Conservation (phyloP, 495 filamentous ascomycete species). For the Pseudotulostoma volvatum region DNA sequence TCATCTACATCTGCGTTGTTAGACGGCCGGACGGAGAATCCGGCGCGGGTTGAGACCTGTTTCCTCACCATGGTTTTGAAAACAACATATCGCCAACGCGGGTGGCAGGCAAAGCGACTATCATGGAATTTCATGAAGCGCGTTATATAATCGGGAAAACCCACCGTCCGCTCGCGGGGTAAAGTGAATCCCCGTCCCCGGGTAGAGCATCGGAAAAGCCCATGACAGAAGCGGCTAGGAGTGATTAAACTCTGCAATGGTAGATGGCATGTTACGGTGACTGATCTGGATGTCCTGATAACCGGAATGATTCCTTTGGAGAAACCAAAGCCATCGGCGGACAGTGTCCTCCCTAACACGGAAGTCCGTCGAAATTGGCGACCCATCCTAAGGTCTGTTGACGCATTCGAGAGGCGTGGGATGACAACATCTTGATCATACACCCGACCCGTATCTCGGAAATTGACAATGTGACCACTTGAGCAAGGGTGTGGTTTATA, state of each 20-base stretch:
- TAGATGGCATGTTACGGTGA: not conserved
- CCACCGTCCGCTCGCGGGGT: not conserved
- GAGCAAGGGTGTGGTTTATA: too few relatives aligned
- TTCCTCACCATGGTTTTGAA: not conserved
- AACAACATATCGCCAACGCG: not conserved
- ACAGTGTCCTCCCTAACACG: not conserved
- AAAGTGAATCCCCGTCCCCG: not conserved
- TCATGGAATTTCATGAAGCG: not conserved
- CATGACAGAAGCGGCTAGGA: not conserved
- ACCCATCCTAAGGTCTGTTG: not conserved
- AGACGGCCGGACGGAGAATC: not conserved
- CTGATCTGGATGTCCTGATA: not conserved
- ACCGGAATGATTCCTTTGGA: not conserved
- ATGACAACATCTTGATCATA: not conserved
- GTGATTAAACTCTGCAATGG: not conserved
- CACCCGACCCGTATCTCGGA: not conserved
- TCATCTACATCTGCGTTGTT: not conserved
- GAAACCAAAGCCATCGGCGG: not conserved
- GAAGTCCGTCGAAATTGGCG: conserved; percentile 1
- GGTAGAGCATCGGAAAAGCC: not conserved
- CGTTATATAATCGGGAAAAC: not conserved
- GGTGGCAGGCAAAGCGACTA: not conserved
- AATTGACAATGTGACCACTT: not conserved
- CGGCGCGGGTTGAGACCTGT: not conserved
- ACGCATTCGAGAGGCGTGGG: not conserved